Conservation (phyloP, 352 stramenopile species). For the Pythium sp. region DNA sequence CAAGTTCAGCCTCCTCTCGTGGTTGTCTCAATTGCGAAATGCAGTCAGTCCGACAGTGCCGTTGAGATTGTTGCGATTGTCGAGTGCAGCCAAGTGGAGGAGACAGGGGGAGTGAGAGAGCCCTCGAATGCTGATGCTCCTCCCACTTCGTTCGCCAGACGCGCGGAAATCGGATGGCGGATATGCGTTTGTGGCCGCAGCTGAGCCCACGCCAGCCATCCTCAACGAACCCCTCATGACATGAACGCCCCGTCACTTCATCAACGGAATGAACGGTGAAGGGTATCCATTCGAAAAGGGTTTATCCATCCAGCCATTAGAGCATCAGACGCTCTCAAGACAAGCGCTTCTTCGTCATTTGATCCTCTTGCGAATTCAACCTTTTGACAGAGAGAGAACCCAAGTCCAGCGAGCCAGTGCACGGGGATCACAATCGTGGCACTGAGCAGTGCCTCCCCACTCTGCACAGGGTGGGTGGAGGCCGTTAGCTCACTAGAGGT, state of each 20-base stretch:
- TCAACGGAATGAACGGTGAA: not conserved
- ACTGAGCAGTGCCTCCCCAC: not conserved
- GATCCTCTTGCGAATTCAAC: not conserved
- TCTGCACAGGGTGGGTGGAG: not conserved
- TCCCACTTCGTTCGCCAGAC: slow-evolving; percentile 10
- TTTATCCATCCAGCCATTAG: not conserved
- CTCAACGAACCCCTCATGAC: not conserved
- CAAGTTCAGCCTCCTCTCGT: not conserved
- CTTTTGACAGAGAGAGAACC: not conserved
- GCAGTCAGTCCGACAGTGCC: not conserved
- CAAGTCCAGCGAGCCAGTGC: not conserved
- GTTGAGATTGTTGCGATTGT: not conserved
- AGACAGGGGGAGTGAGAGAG: not conserved
- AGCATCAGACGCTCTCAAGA: not conserved
- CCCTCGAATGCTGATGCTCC: not conserved
- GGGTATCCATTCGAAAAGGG: not conserved
- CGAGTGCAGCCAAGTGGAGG: slow-evolving; percentile 1
- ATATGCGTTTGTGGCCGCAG: not conserved
- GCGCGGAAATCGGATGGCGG: slow-evolving; percentile 7
- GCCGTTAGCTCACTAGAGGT: not conserved
- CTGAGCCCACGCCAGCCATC: not conserved
- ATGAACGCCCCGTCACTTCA: not conserved
- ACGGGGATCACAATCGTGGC: not conserved
- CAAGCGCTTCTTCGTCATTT: not conserved
- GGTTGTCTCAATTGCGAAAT: not conserved